A percentile compares a stretch with the other conserved stretches of the same genome.
Evolutionary conservation across 2,329 filamentous ascomycete species (phyloP).

Genomic region (Penicillium digitatum): DNA sequence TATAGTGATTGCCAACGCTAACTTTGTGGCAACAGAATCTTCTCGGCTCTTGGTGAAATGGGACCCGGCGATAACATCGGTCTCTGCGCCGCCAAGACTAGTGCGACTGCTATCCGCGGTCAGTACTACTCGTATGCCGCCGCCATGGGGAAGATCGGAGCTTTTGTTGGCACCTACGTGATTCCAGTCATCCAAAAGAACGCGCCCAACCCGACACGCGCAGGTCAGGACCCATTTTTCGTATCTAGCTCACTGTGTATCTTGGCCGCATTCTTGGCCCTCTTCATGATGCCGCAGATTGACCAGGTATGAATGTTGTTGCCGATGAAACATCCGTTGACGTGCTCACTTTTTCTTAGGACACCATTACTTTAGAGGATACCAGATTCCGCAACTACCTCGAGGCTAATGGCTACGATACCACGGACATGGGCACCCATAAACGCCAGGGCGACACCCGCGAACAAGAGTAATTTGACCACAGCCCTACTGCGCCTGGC

Average conservation of each 20-base stretch:
- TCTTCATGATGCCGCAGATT: slow-evolving; percentile 70
- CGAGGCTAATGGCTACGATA: slow-evolving; percentile 71
- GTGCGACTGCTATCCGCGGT: slow-evolving; percentile 80
- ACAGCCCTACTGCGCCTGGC: background rate
- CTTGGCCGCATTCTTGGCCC: slow-evolving; percentile 64
- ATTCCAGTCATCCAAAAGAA: slow-evolving; percentile 66
- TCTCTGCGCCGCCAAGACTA: slow-evolving; percentile 79
- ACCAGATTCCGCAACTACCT: slow-evolving; percentile 70
- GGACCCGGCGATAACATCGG: slow-evolving; percentile 92
- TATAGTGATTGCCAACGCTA: background rate
- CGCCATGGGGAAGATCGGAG: slow-evolving; percentile 50
- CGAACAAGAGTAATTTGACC: background rate
- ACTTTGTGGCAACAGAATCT: slow-evolving; percentile 49
- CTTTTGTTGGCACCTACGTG: slow-evolving; percentile 80
- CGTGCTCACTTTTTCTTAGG: slow-evolving; percentile 47
- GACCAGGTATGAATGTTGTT: slow-evolving; percentile 47
- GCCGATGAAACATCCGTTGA: background rate
- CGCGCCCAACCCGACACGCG: slow-evolving; percentile 52
- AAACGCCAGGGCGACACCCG: slow-evolving; percentile 2
- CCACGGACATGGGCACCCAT: slow-evolving; percentile 51
- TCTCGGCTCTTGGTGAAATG: slow-evolving; percentile 72
- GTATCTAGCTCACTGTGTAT: slow-evolving; percentile 74
- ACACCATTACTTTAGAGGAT: slow-evolving; percentile 80
- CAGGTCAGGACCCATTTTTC: slow-evolving; percentile 83
- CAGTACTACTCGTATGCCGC: slow-evolving; percentile 59